Evolutionary conservation across 768 basidiomycete genomes (phyloP).

Genomic region (Amanita phalloides): DNA sequence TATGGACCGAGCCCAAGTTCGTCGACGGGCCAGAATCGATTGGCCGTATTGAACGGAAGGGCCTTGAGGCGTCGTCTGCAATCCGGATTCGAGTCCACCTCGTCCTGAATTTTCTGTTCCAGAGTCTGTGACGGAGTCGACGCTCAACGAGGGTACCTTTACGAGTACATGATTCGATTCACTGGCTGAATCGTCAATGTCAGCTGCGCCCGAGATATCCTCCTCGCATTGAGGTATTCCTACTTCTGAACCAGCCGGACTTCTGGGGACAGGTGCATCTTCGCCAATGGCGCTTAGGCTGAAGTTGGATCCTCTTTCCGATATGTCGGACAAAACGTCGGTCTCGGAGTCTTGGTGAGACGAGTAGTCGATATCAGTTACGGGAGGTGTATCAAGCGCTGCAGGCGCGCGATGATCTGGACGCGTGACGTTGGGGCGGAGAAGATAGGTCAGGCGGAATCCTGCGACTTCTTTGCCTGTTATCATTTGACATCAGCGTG

Average conservation of each 20-base stretch:
- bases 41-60: slow-evolving; percentile 23
- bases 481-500: not conserved
- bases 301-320: slow-evolving; percentile 11
- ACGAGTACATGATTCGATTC: slow-evolving; percentile 20
- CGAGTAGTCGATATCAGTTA: slow-evolving; percentile 52
- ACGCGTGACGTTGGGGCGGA: slow-evolving; percentile 64
- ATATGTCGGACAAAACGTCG: slow-evolving; percentile 36
- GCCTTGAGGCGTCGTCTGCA: not conserved
- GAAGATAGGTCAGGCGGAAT: slow-evolving; percentile 63
- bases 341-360: slow-evolving; percentile 37
- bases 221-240: not conserved
- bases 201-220: not conserved
- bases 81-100: not conserved
- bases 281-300: not conserved
- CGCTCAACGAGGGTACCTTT: slow-evolving; percentile 19
- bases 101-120: not conserved
- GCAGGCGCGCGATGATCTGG: slow-evolving; percentile 36
- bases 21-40: slow-evolving; percentile 19
- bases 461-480: slow-evolving; percentile 50
- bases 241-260: not conserved
- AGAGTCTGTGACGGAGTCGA: slow-evolving; percentile 6
- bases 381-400: slow-evolving; percentile 58
- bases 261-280: not conserved
- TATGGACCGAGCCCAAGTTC: slow-evolving; percentile 24
- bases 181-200: slow-evolving; percentile 15